Percentiles rank a stretch among this genome's conserved stretches.
Evolutionary conservation across 1,284 basidiomycete species (phyloP).

Genomic region (Mycena sp.): DNA sequence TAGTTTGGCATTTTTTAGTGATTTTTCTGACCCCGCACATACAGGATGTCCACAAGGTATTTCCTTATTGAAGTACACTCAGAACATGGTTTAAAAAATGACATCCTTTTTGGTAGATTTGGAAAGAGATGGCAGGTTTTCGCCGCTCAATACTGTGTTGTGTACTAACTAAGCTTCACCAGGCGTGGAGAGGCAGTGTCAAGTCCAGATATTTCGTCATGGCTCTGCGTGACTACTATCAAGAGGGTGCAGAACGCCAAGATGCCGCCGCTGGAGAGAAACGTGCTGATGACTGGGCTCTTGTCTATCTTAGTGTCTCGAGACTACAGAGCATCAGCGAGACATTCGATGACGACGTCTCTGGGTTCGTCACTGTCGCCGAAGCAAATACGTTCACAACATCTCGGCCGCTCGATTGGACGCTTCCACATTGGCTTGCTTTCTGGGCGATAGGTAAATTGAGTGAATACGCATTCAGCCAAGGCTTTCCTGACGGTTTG

Average conservation of each 20-base stretch:
- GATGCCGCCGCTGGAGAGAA: background rate
- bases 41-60: conserved; percentile 17
- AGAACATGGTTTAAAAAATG: background rate
- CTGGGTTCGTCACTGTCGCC: conserved; percentile 29
- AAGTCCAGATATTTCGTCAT: conserved; percentile 40
- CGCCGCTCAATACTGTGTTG: background rate
- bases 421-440: conserved; percentile 36
- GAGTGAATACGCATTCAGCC: too few relatives aligned
- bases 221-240: conserved; percentile 40
- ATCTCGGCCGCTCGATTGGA: conserved; percentile 40
- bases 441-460: conserved; percentile 35
- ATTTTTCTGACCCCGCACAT: background rate
- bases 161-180: background rate
- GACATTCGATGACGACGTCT: conserved; percentile 43
- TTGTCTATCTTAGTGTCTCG: conserved; percentile 22
- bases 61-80: background rate
- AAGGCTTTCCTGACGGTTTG: too few relatives aligned
- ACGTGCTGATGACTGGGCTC: conserved; percentile 25
- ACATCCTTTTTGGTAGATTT: background rate
- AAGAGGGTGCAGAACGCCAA: conserved; percentile 23
- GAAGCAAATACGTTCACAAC: conserved; percentile 44
- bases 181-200: conserved; percentile 39
- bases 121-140: conserved; percentile 18
- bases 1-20: background rate
- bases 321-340: conserved; percentile 15